Evolutionary conservation across 2,329 filamentous ascomycete species (phyloP).

Genomic region (Penicillium sp.): DNA sequence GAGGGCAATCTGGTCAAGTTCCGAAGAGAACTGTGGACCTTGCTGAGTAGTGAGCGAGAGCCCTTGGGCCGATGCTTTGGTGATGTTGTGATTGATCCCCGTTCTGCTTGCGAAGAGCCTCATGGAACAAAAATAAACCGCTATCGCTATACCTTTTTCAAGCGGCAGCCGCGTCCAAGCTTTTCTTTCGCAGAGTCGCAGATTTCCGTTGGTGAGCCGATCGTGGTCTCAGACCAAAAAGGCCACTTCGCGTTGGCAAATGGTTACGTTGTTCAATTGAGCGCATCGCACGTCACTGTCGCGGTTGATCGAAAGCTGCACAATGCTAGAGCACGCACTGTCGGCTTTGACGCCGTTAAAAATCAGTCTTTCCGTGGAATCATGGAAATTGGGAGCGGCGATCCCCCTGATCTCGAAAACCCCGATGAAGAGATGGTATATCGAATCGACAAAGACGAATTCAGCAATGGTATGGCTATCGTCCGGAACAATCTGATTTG

Average conservation of each 20-base stretch:
- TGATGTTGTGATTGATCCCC: constrained; percentile 78
- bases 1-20: constrained; percentile 86
- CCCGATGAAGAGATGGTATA: constrained; percentile 61
- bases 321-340: constrained; percentile 72
- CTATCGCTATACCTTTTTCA: constrained; percentile 81
- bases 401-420: constrained; percentile 36
- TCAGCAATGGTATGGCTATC: constrained; percentile 94
- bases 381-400: constrained; percentile 73
- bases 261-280: constrained; percentile 79
- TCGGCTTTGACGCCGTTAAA: constrained; percentile 69
- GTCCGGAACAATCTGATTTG: constrained; percentile 92
- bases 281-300: constrained; percentile 73
- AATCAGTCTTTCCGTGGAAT: constrained; percentile 90
- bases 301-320: constrained; percentile 88
- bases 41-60: constrained; percentile 85
- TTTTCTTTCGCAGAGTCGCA: constrained; percentile 93
- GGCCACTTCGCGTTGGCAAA: constrained; percentile 94
- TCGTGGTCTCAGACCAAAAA: constrained; percentile 93
- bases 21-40: constrained; percentile 90
- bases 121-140: constrained; percentile 82
- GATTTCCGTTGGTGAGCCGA: constrained; percentile 78
- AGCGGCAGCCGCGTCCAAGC: constrained; percentile 57
- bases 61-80: constrained; percentile 86
- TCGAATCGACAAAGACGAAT: constrained; percentile 94
- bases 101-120: constrained; percentile 67